A percentile compares a stretch with the other conserved stretches of the same genome.
phyloP scores from a whole-genome alignment of 225 moss, liverwort and hornwort species.

The Asterella californica region DNA sequence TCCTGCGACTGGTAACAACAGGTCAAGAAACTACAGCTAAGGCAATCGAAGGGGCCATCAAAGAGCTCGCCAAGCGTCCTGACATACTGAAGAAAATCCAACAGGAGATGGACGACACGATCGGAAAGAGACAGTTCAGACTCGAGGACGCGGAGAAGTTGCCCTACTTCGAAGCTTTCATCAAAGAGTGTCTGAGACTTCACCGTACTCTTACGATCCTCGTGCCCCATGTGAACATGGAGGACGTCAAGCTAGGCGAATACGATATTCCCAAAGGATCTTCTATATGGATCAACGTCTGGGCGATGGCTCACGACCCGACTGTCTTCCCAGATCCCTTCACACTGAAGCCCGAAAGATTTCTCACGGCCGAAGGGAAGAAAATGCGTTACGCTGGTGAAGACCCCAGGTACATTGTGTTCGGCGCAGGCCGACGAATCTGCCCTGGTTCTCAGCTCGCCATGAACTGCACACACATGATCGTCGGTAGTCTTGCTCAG shows the following conservation, averaged over 20 bases:
- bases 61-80: conserved; percentile 31
- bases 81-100: conserved; percentile 21
- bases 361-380: not conserved
- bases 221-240: conserved; percentile 28
- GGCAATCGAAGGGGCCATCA: conserved; percentile 38
- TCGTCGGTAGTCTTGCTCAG: conserved; percentile 9
- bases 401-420: conserved; percentile 21
- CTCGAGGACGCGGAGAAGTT: conserved; percentile 27
- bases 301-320: conserved; percentile 41
- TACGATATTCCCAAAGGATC: conserved; percentile 39
- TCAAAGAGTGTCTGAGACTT: conserved; percentile 45
- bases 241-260: conserved; percentile 23
- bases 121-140: conserved; percentile 26
- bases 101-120: conserved; percentile 22
- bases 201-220: conserved; percentile 36
- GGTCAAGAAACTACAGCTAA: conserved; percentile 29
- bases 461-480: conserved; percentile 12
- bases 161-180: conserved; percentile 40
- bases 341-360: conserved; percentile 40
- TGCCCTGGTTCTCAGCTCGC: conserved; percentile 21
- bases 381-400: conserved; percentile 8
- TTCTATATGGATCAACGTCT: conserved; percentile 32
- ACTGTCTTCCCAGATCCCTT: conserved; percentile 17
- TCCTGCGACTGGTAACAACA: not conserved
- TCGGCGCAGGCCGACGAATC: conserved; percentile 27